Evolutionary conservation across 805 yeast species (phyloP).

Genomic region (Yarrowia deformans): DNA sequence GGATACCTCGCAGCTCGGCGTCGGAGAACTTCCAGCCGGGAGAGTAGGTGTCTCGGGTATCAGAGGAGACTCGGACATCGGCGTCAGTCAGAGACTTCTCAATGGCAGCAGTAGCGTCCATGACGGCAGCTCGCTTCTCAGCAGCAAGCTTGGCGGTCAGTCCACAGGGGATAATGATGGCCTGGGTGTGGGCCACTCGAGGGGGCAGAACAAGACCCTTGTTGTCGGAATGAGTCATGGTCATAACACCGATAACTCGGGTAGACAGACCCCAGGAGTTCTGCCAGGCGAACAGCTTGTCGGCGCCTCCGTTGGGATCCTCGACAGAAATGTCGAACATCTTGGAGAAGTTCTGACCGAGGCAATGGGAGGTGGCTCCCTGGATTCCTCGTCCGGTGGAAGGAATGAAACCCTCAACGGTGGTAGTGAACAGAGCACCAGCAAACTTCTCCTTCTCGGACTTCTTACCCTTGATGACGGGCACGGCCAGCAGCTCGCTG

Average conservation of each 20-base stretch:
- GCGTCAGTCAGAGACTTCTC: constrained; percentile 66
- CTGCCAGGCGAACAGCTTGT: constrained; percentile 89
- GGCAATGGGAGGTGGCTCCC: constrained; percentile 97
- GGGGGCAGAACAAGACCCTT: constrained; percentile 98
- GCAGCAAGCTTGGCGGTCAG: constrained; percentile 83
- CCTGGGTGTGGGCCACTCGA: constrained; percentile 91
- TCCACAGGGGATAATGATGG: constrained; percentile 94
- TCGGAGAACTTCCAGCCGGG: constrained; percentile 99
- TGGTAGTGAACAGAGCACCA: constrained; percentile 95
- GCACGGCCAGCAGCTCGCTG: constrained; percentile 94
- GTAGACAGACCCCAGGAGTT: constrained; percentile 99
- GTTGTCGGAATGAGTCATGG: constrained; percentile 98
- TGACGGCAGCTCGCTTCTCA: constrained; percentile 74
- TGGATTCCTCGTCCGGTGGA: constrained; percentile 99
- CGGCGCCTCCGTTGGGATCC: constrained; percentile 87
- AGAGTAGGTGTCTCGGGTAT: constrained; percentile 91
- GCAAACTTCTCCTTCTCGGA: constrained; percentile 99
- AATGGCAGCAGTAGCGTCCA: constrained; percentile 71
- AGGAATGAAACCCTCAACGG: constrained; percentile 95
- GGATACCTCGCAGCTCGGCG: constrained; percentile 95
- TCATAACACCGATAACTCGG: constrained; percentile 99
- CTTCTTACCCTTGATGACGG: constrained; percentile 92
- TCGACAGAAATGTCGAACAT: constrained; percentile 97
- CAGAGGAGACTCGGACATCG: constrained; percentile 81
- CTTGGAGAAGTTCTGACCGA: constrained; percentile 98